Evolutionary conservation across 176 grass and related monocot genomes (phyloP), one percentile per base, ranked within the genome.

Genomic region (Aegilops sharonensis): DNA sequence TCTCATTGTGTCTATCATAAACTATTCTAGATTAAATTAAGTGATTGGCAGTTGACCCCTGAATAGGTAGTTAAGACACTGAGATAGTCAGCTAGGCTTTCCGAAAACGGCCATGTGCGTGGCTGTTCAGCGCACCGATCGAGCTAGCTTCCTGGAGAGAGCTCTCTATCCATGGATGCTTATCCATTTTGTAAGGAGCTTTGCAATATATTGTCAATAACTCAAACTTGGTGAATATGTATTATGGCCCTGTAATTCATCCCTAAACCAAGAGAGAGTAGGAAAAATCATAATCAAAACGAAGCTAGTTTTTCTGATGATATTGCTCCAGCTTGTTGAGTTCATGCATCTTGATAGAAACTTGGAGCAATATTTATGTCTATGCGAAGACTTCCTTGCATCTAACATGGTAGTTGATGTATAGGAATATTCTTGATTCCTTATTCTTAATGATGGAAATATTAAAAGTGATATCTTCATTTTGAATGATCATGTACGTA

Each of bases 71-170:
- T 24, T 56, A 23, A n/a, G 10, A 31, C 64, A 67, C 24, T 35
- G 11, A 29, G 18, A 37, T 39, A 72, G 81, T 65, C 84, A 72
- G 56, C 56, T 64, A 89, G 79, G 79, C 65, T 78, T 86, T 86
- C 79, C 40, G 17, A 14, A 90, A 88, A 87, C 40, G 84, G 84
- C 14, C 64, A 61, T 77, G 48, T 63, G 25, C 63, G 69, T 82
- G 86, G 64, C 88, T 64, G 72, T 82, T 39, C 36, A 11, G 23
- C 81, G 56, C 52, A 7, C 66, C 18, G 29, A 52, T 14, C 50
- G 13, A 81, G 29, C 62, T 77, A 40, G 23, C 15, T 21, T 11
- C 11, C 45, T 4, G 12, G 45, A 7, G 6, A 59, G 56, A 6
- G 15, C 5, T 18, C 56, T 56, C 52, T 21, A 7, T 21, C 63